Percentiles rank a stretch among this genome's conserved stretches.
Conservation (phyloP, 306 rosid species). For the Cicer arietinum region DNA sequence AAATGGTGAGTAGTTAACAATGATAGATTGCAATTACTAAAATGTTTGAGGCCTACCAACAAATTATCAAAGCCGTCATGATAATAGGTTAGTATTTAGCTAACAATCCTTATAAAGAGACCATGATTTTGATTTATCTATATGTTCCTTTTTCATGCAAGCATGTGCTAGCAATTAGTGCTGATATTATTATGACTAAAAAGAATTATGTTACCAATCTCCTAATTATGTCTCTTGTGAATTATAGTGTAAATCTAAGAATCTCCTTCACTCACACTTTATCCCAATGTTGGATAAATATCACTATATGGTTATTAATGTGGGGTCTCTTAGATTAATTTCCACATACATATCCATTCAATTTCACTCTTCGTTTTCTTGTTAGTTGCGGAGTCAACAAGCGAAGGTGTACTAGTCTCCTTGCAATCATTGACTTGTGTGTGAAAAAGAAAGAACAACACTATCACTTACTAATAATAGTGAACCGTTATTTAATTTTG, state of each 20-base stretch:
- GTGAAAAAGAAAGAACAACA: constrained; percentile 52
- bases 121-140: constrained; percentile 32
- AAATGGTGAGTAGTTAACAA: constrained; percentile 50
- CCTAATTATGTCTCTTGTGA: constrained; percentile 53
- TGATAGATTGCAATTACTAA: constrained; percentile 46
- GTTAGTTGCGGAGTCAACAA: constrained; percentile 79
- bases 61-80: constrained; percentile 48
- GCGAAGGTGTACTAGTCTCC: constrained; percentile 52
- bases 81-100: constrained; percentile 50
- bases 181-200: constrained; percentile 55
- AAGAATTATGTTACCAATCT: constrained; percentile 52
- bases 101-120: constrained; percentile 51
- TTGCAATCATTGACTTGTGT: constrained; percentile 54
- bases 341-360: constrained; percentile 24
- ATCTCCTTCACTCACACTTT: constrained; percentile 24
- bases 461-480: constrained; percentile 20
- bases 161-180: constrained; percentile 71
- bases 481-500: constrained; percentile 47
- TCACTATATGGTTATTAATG: constrained; percentile 15
- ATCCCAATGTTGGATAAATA: constrained; percentile 12
- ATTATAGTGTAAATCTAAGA: constrained; percentile 35
- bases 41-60: constrained; percentile 69
- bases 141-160: constrained; percentile 54
- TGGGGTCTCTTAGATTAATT: constrained; percentile 46
- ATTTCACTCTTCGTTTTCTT: constrained; percentile 35